Conservation (phyloP, 768 basidiomycete genomes). For the Lactarius hatsudake region DNA sequence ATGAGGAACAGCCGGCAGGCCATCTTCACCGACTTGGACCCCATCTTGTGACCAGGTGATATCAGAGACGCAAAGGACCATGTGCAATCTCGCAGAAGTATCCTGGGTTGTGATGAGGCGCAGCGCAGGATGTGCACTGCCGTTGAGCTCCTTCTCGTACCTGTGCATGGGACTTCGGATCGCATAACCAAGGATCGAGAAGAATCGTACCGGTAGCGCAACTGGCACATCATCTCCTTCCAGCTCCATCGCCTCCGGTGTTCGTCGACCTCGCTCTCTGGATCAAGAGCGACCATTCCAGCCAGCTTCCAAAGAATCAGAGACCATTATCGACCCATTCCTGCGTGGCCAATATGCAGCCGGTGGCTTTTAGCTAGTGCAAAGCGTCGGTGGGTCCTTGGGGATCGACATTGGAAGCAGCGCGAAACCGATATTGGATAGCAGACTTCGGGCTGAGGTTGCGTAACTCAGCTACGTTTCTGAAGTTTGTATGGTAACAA, state of each 20-base stretch:
- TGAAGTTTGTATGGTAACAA: too few species aligned
- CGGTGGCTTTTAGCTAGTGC: conserved; percentile 49
- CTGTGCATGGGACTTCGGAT: conserved; percentile 29
- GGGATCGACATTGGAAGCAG: conserved; percentile 16
- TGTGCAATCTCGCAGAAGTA: conserved; percentile 69
- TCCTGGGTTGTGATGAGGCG: conserved; percentile 83
- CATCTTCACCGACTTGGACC: conserved; percentile 36
- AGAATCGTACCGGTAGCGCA: conserved; percentile 71
- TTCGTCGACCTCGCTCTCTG: too few species aligned
- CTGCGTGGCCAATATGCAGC: too few species aligned
- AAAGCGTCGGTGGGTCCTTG: conserved; percentile 50
- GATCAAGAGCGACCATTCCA: too few species aligned
- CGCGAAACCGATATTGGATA: too few species aligned
- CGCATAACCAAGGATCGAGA: neutral
- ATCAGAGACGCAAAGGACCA: conserved; percentile 81
- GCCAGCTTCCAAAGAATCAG: too few species aligned
- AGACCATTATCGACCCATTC: too few species aligned
- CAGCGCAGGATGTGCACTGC: conserved; percentile 75
- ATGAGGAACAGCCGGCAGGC: conserved; percentile 38
- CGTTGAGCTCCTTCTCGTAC: conserved; percentile 47
- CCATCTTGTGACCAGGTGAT: conserved; percentile 53
- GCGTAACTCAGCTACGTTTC: too few species aligned
- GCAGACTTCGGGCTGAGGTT: too few species aligned
- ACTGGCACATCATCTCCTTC: conserved; percentile 75
- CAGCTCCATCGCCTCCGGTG: conserved; percentile 82